Evolutionary conservation across 805 yeast genomes (phyloP).

Genomic region (Candida rishiriensis): DNA sequence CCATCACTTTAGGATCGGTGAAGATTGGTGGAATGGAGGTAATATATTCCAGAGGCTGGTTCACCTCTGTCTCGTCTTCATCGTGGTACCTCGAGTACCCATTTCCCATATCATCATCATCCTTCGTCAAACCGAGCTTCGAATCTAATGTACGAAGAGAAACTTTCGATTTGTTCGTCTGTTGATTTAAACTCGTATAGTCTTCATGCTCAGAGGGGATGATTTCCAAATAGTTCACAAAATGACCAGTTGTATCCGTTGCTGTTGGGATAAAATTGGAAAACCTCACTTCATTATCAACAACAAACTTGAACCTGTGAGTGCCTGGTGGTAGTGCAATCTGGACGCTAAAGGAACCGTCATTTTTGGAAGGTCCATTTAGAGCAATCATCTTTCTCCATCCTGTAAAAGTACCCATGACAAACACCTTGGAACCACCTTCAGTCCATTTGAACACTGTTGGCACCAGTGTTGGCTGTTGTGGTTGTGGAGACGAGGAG

Average conservation of each 20-base stretch:
- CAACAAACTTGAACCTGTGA: slow-evolving; percentile 88
- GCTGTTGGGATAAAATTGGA: slow-evolving; percentile 92
- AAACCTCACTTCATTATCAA: slow-evolving; percentile 87
- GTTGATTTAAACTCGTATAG: slow-evolving; percentile 15
- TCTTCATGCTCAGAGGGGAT: slow-evolving; percentile 29
- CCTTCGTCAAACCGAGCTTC: slow-evolving; percentile 57
- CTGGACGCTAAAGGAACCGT: slow-evolving; percentile 59
- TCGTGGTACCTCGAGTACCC: slow-evolving; percentile 77
- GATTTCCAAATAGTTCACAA: slow-evolving; percentile 86
- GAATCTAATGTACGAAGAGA: slow-evolving; percentile 47
- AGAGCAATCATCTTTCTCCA: slow-evolving; percentile 98
- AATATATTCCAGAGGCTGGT: slow-evolving; percentile 43
- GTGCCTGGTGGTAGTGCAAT: slow-evolving; percentile 85
- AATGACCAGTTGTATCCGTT: slow-evolving; percentile 94
- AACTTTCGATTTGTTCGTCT: slow-evolving; percentile 20
- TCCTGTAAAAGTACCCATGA: slow-evolving; percentile 95
- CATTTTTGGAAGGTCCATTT: slow-evolving; percentile 42
- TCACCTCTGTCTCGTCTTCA: slow-evolving; percentile 35
- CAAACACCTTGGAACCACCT: slow-evolving; percentile 94
- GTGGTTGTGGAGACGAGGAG: slow-evolving; percentile 7
- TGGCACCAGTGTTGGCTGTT: slow-evolving; percentile 33
- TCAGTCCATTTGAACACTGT: slow-evolving; percentile 87
- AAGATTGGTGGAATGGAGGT: slow-evolving; percentile 77
- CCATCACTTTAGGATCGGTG: slow-evolving; percentile 84
- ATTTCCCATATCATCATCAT: slow-evolving; percentile 78